Percentiles rank a stretch among this genome's conserved stretches.
phyloP scores from a whole-genome alignment of 2,329 filamentous ascomycete species.

The Lachnellula subtilissima region DNA sequence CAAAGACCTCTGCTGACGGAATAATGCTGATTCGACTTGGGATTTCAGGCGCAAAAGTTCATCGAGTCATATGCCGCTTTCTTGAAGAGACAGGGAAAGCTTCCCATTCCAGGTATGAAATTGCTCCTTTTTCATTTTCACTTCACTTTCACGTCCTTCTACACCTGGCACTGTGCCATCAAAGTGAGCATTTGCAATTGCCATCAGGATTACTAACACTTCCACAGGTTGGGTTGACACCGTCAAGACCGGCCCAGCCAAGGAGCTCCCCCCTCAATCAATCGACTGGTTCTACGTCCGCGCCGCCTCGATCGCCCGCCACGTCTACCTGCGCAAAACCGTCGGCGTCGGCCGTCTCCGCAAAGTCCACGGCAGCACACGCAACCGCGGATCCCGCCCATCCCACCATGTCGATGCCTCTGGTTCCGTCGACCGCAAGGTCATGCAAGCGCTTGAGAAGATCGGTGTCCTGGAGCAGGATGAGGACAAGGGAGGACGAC shows the following conservation, averaged over 20 bases:
- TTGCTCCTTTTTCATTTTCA: not conserved
- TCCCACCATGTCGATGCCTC: constrained; percentile 94
- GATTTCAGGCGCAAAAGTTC: constrained; percentile 75
- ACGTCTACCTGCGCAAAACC: constrained; percentile 99
- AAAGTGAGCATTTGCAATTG: too few relatives aligned
- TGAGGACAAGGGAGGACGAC: constrained; percentile 96
- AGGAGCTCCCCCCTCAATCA: constrained; percentile 97
- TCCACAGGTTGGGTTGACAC: constrained; percentile 91
- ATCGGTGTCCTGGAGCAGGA: constrained; percentile 97
- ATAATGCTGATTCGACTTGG: constrained; percentile 58
- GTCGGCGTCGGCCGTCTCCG: constrained; percentile 97
- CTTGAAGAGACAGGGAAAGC: constrained; percentile 92
- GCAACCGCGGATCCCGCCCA: constrained; percentile 92
- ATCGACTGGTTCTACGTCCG: constrained; percentile 95
- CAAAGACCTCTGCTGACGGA: constrained; percentile 69
- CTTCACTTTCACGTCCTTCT: not conserved
- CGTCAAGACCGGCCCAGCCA: constrained; percentile 94
- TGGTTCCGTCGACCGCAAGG: constrained; percentile 94
- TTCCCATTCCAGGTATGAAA: constrained; percentile 77
- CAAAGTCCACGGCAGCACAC: constrained; percentile 92
- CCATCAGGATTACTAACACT: constrained; percentile 16
- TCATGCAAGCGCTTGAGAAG: constrained; percentile 97
- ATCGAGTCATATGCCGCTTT: constrained; percentile 81
- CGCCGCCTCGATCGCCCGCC: constrained; percentile 89
- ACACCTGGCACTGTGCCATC: not conserved